These are phyloP conservation scores for Kodamaea kaohsiungensis DNA, from an alignment of 805 yeast species.

Conservation along the genomic window DNA sequence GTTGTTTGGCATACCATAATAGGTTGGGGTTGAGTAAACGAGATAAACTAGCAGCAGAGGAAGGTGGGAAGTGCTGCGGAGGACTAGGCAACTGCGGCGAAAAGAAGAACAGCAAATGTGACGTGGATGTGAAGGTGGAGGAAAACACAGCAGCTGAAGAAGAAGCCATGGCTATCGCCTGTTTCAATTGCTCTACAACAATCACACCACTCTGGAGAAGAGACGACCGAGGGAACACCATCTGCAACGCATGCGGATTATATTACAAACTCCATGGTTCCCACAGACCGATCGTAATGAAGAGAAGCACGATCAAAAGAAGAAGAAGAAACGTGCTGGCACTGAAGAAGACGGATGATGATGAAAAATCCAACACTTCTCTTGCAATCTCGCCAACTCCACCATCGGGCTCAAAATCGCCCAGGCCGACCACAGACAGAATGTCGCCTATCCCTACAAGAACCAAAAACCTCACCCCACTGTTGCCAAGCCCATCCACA, in stretches of 20 bases:
- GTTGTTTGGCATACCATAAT: conserved; percentile 83
- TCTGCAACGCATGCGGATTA: conserved; percentile 87
- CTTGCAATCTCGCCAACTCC: neutral
- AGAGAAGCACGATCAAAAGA: conserved; percentile 70
- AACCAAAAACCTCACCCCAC: neutral
- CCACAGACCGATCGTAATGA: conserved; percentile 77
- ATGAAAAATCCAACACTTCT: neutral
- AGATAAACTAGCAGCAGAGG: conserved; percentile 9
- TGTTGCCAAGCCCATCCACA: neutral
- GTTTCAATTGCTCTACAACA: conserved; percentile 82
- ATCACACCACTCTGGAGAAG: conserved; percentile 88
- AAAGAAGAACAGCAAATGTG: conserved; percentile 1
- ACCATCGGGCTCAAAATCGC: neutral
- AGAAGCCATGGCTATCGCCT: conserved; percentile 64
- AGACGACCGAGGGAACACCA: conserved; percentile 77
- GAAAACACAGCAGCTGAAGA: conserved; percentile 8
- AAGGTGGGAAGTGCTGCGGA: conserved; percentile 3
- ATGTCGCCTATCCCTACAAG: neutral
- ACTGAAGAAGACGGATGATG: conserved; percentile 2
- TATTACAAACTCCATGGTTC: conserved; percentile 74
- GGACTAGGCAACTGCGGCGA: conserved; percentile 3
- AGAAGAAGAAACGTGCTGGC: conserved; percentile 50
- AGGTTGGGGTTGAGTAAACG: conserved; percentile 46
- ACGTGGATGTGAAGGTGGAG: neutral
- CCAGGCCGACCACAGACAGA: neutral